phyloP scores from a whole-genome alignment of 176 grass and related monocot genomes.

The Aechmea fasciata region DNA sequence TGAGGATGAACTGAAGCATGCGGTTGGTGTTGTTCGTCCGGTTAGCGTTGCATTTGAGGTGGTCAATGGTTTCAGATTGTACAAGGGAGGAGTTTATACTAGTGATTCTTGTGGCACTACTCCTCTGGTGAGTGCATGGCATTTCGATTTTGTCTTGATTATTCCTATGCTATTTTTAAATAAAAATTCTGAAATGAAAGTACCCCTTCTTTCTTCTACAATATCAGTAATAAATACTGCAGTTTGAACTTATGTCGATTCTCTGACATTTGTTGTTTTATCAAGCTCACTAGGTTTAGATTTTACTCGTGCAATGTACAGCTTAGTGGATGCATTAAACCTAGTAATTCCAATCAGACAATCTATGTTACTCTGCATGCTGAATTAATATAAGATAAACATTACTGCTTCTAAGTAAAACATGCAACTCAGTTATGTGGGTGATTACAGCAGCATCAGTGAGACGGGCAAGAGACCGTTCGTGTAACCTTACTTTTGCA shows the following conservation, averaged over 20 bases:
- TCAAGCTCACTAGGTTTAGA: too few relatives aligned
- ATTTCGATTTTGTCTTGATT: constrained; percentile 4
- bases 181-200: neutral
- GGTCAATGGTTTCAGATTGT: constrained; percentile 48
- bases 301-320: too few relatives aligned
- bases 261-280: too few relatives aligned
- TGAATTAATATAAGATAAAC: too few relatives aligned
- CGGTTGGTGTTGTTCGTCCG: constrained; percentile 85
- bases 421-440: too few relatives aligned
- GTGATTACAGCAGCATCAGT: too few relatives aligned
- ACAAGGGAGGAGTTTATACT: constrained; percentile 81
- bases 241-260: too few relatives aligned
- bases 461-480: neutral
- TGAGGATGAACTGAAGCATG: constrained; percentile 87
- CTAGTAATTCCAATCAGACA: too few relatives aligned
- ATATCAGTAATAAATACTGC: too few relatives aligned
- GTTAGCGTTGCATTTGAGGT: constrained; percentile 90
- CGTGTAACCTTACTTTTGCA: neutral
- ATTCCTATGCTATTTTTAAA: neutral
- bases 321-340: too few relatives aligned
- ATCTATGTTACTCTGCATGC: too few relatives aligned
- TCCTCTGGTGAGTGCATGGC: constrained; percentile 49
- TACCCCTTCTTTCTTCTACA: neutral
- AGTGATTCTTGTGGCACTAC: constrained; percentile 60
- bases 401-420: too few relatives aligned